Conservation (phyloP, 331 rosid species). For the Pyrus hybrid region DNA sequence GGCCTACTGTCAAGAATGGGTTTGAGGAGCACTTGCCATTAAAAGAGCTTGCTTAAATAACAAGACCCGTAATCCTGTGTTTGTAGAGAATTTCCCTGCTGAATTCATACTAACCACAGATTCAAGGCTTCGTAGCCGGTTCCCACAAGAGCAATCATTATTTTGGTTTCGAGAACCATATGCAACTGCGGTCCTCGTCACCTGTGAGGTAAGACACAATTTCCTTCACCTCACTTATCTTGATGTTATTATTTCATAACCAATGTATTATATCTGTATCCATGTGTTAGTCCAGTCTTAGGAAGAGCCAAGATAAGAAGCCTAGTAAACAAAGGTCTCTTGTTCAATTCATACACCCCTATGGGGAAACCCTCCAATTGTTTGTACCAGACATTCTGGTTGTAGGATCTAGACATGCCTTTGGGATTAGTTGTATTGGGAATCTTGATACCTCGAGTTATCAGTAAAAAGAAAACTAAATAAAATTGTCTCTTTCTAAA, state of each 20-base stretch:
- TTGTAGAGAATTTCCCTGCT: slow-evolving; percentile 57
- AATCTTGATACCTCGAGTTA: too few species aligned
- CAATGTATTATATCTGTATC: not conserved
- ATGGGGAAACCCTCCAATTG: not conserved
- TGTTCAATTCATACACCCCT: not conserved
- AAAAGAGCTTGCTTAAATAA: slow-evolving; percentile 79
- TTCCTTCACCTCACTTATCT: not conserved
- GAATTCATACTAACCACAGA: slow-evolving; percentile 93
- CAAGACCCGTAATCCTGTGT: slow-evolving; percentile 78
- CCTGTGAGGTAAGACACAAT: slow-evolving; percentile 69
- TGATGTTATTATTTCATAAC: not conserved
- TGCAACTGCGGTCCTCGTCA: slow-evolving; percentile 77
- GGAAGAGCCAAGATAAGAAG: not conserved
- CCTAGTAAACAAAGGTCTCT: not conserved
- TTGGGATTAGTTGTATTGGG: too few species aligned
- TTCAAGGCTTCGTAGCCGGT: slow-evolving; percentile 87
- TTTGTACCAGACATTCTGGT: not conserved
- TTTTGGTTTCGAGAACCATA: slow-evolving; percentile 96
- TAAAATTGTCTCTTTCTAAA: too few species aligned
- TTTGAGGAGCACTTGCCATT: slow-evolving; percentile 75
- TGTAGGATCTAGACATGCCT: not conserved
- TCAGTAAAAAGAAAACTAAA: too few species aligned
- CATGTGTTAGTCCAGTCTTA: not conserved
- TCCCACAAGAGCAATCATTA: slow-evolving; percentile 79
- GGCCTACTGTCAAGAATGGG: slow-evolving; percentile 82